Percentiles rank a stretch among this genome's conserved stretches.
Conservation (phyloP, 371 early-diverging fungal genomes). For the Mortierella sp. region DNA sequence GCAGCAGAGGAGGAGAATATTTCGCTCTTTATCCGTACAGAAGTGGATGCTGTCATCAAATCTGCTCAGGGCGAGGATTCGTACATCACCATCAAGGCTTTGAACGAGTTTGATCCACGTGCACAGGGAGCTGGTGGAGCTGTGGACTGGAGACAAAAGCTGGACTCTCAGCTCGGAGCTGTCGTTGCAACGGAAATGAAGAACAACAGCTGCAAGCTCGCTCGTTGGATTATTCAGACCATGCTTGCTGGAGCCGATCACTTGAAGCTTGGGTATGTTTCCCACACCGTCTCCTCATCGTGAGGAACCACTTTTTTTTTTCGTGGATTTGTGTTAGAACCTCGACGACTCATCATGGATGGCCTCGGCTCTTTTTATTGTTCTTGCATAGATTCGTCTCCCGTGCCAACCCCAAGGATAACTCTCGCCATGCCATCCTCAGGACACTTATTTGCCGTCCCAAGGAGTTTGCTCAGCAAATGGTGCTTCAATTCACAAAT, state of each 20-base stretch:
- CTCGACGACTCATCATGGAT: no score
- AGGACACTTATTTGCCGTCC: slow-evolving; percentile 91
- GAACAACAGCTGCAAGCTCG: slow-evolving; percentile 96
- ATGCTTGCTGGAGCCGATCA: slow-evolving; percentile 90
- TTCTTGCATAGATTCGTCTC: slow-evolving; percentile 65
- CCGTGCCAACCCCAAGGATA: slow-evolving; percentile 83
- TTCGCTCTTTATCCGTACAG: slow-evolving; percentile 87
- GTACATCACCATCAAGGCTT: slow-evolving; percentile 79
- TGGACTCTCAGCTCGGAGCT: slow-evolving; percentile 96
- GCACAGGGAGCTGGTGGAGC: slow-evolving; percentile 91
- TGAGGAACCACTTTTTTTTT: no score
- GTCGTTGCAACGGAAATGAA: slow-evolving; percentile 97
- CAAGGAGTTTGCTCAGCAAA: slow-evolving; percentile 89
- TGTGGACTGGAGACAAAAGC: slow-evolving; percentile 94
- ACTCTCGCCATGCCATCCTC: slow-evolving; percentile 83
- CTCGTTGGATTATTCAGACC: slow-evolving; percentile 94
- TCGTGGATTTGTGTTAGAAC: no score
- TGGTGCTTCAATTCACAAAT: slow-evolving; percentile 84
- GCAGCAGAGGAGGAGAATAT: slow-evolving; percentile 58
- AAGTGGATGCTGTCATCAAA: slow-evolving; percentile 86
- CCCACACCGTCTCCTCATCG: background rate
- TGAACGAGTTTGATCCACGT: slow-evolving; percentile 93
- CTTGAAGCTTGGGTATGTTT: slow-evolving; percentile 88
- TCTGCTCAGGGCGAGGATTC: slow-evolving; percentile 65
- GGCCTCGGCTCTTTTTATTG: background rate